phyloP scores from a whole-genome alignment of 306 rosid species.

The Psophocarpus tetragonolobus region DNA sequence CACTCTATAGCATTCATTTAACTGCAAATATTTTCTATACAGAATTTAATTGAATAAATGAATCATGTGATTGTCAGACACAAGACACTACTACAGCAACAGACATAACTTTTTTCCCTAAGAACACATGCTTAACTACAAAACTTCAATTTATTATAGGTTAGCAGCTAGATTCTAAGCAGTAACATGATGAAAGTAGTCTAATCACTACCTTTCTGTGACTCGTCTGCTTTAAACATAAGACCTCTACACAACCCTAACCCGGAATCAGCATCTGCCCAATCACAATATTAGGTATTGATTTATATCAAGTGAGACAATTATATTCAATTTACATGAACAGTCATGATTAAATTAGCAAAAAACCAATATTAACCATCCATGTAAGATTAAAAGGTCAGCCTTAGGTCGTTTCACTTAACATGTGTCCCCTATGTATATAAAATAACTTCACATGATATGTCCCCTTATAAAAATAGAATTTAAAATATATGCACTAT shows the following conservation, averaged over 20 bases:
- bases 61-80: background rate
- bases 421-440: no score
- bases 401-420: background rate
- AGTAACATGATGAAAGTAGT: background rate
- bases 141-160: background rate
- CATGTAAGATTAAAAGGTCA: background rate
- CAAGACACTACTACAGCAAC: background rate
- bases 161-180: background rate
- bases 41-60: conserved; percentile 4
- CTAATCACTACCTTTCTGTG: background rate
- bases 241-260: background rate
- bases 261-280: conserved; percentile 8
- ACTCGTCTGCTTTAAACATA: background rate
- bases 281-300: background rate
- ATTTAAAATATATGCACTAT: background rate
- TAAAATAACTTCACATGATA: no score
- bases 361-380: background rate
- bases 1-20: background rate
- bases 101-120: background rate
- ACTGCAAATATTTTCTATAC: background rate
- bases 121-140: background rate
- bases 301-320: background rate
- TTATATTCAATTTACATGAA: background rate
- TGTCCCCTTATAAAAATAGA: no score
- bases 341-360: background rate